phyloP scores from a whole-genome alignment of 2,329 filamentous ascomycete species.

The Fusarium sororula region DNA sequence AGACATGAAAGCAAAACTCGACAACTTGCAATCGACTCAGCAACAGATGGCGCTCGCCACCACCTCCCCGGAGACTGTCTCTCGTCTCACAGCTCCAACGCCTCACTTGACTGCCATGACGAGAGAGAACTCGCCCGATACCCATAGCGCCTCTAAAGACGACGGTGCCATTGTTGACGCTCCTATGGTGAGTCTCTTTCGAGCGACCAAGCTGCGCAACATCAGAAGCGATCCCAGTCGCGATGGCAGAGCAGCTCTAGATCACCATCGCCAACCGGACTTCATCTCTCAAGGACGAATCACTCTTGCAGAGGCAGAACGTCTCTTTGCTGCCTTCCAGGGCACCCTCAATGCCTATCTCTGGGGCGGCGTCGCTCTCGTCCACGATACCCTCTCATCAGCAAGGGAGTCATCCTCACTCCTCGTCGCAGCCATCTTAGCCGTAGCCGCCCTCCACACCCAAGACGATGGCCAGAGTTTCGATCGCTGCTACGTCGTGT shows the following conservation, averaged over 20 bases:
- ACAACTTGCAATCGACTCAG: neutral
- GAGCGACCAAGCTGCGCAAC: neutral
- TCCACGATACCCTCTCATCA: neutral
- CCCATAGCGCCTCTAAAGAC: neutral
- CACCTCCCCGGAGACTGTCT: neutral
- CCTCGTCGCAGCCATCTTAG: neutral
- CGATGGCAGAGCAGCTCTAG: neutral
- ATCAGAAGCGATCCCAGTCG: neutral
- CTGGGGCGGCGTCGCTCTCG: neutral
- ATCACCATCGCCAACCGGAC: neutral
- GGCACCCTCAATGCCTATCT: neutral
- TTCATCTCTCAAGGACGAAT: neutral
- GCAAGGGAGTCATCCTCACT: neutral
- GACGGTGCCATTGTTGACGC: neutral
- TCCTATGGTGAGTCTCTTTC: neutral
- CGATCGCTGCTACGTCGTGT: neutral
- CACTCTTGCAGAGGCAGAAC: neutral
- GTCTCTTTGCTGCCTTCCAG: neutral
- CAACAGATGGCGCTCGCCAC: neutral
- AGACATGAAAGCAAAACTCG: neutral
- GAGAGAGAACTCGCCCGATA: neutral
- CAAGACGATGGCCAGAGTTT: neutral
- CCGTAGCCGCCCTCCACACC: neutral
- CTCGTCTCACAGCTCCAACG: neutral
- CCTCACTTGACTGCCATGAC: neutral